Evolutionary conservation across 805 yeast genomes (phyloP).

Genomic region (Teunomyces lycoperdinae): DNA sequence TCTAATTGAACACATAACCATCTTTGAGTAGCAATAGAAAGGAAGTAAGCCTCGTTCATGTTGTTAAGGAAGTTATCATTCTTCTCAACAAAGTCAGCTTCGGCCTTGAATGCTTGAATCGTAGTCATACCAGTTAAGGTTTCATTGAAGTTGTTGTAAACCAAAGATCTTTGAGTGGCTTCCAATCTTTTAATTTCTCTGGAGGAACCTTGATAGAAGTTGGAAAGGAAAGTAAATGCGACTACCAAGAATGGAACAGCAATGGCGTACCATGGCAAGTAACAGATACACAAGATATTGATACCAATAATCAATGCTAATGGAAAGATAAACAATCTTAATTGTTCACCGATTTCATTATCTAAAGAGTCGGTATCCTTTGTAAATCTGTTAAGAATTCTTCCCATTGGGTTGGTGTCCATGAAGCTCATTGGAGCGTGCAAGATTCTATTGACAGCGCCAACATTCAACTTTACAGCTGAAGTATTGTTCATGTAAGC

Average conservation of each 20-base stretch:
- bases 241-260: conserved; percentile 50
- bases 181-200: conserved; percentile 50
- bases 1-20: conserved; percentile 60
- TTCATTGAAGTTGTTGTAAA: conserved; percentile 49
- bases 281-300: conserved; percentile 45
- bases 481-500: conserved; percentile 41
- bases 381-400: conserved; percentile 44
- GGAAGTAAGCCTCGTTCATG: conserved; percentile 52
- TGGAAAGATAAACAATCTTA: conserved; percentile 40
- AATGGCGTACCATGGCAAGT: conserved; percentile 54
- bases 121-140: conserved; percentile 47
- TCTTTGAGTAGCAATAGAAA: conserved; percentile 55
- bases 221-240: conserved; percentile 36
- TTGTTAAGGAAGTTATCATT: conserved; percentile 42
- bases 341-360: conserved; percentile 43
- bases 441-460: conserved; percentile 35
- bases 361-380: conserved; percentile 47
- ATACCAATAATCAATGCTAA: conserved; percentile 39
- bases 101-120: conserved; percentile 42
- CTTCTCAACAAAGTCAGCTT: conserved; percentile 33
- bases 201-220: conserved; percentile 47
- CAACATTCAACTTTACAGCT: conserved; percentile 34
- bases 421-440: conserved; percentile 44
- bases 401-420: conserved; percentile 43
- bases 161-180: conserved; percentile 46